Base-by-base conservation (phyloP, 805 yeast species). In the Yarrowia sp. region DNA sequence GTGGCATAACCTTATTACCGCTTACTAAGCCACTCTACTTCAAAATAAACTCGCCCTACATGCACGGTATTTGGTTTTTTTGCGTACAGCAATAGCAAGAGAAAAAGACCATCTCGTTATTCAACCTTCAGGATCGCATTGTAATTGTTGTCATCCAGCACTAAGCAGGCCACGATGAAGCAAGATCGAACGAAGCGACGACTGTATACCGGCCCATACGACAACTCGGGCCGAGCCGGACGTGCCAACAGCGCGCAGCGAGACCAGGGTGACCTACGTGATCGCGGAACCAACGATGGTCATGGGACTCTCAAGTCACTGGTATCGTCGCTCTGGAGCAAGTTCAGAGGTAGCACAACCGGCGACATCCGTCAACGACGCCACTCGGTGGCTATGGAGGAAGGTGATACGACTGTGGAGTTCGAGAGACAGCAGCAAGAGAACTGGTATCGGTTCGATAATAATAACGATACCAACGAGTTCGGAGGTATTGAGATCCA, bases 381-480 rank as follows among this genome's bases (percentile, higher is more conserved):
- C 26, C 33, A 52, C 5, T 36, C 61, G 24, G 44, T 52, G 61
- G 35, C 43, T n/a, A 36, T 52, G 10, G 61, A 52, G 61, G 61
- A 52, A 24, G 61, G 61, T 1, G 43, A 51, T 11, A 51, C 40
- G 11, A 51, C 32, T 4, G 14, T 22, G 32, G 58, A 51, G 22
- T 3, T 33, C 2, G 21, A 22, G 43, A 21, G 43, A 33, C 58
- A 32, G 32, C 41, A 51, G 30, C 28, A 19, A 16, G 30, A 49
- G 30, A 6, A n/a, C 11, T 22, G 5, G 2, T 7, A 17, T 26
- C 22, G 35, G 16, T 4, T 28, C 24, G 51, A 46, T 7, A 44
- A 26, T 19, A 16, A 7, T 17, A 22, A 24, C 19, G 49, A 14
- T 28, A 16, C 32, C 14, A 24, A 26, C 32, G 32, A 12, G 16